phyloP scores from a whole-genome alignment of 2,329 filamentous ascomycete genomes.

The Pseudocercospora musae region DNA sequence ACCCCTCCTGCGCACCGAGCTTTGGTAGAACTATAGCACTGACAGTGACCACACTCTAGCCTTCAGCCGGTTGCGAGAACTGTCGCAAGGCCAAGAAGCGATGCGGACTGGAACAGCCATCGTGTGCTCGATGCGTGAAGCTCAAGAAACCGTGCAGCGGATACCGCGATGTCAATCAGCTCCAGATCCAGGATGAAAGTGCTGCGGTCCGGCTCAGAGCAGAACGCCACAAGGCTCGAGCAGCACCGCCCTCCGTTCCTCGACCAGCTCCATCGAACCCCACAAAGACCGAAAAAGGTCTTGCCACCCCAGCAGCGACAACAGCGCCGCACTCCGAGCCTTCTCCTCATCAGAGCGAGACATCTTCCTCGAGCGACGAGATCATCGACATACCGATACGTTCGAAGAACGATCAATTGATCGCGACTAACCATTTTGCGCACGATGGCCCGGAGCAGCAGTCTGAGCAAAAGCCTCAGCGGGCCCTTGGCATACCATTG shows the following conservation, averaged over 20 bases:
- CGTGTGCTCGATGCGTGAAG: constrained; percentile 33
- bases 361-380: constrained; percentile 27
- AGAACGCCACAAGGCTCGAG: constrained; percentile 23
- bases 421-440: not conserved
- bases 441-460: not conserved
- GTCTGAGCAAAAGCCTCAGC: not conserved
- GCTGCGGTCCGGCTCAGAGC: constrained; percentile 29
- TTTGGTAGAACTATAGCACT: not conserved
- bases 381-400: constrained; percentile 26
- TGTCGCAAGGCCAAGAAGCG: constrained; percentile 36
- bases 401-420: not conserved
- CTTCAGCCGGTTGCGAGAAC: constrained; percentile 34
- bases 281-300: constrained; percentile 8
- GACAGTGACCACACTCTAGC: constrained; percentile 11
- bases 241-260: not conserved
- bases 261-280: not conserved
- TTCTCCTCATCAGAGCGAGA: constrained; percentile 20
- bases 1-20: not conserved
- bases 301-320: constrained; percentile 3
- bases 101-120: constrained; percentile 32
- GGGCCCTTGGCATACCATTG: constrained; percentile 2
- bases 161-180: constrained; percentile 32
- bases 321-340: not conserved
- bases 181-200: constrained; percentile 36
- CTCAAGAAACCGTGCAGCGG: constrained; percentile 33